phyloP scores from a whole-genome alignment of 192 early-diverging fungal species.

The Coemansia sp. region DNA sequence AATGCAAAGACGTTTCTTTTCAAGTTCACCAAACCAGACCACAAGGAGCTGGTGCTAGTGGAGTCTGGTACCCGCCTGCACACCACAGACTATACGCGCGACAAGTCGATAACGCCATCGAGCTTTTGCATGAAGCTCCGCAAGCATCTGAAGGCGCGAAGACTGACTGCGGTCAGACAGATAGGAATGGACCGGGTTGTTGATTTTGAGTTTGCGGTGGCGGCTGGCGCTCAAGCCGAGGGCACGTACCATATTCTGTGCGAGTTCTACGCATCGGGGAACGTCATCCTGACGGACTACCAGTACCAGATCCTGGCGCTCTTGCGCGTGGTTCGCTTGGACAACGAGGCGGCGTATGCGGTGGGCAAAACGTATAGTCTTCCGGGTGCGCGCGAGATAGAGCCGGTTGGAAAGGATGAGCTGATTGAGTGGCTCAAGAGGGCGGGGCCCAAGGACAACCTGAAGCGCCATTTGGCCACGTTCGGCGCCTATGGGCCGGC shows the following conservation, averaged over 20 bases:
- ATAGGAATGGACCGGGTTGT: slow-evolving; percentile 89
- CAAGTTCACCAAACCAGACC: slow-evolving; percentile 90
- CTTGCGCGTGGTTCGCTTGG: slow-evolving; percentile 83
- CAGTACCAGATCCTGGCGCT: slow-evolving; percentile 82
- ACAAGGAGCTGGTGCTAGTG: slow-evolving; percentile 83
- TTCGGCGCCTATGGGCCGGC: slow-evolving; percentile 76
- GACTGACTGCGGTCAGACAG: slow-evolving; percentile 77
- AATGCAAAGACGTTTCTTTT: slow-evolving; percentile 85
- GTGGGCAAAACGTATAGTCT: slow-evolving; percentile 77
- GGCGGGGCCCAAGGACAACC: slow-evolving; percentile 62
- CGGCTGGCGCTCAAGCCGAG: slow-evolving; percentile 32
- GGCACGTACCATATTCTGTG: slow-evolving; percentile 71
- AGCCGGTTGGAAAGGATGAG: slow-evolving; percentile 57
- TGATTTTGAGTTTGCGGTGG: slow-evolving; percentile 85
- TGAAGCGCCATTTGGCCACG: slow-evolving; percentile 67
- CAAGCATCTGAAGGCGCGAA: slow-evolving; percentile 83
- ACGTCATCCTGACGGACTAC: slow-evolving; percentile 92
- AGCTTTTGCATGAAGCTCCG: slow-evolving; percentile 88
- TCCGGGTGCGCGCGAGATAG: slow-evolving; percentile 47
- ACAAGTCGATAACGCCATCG: slow-evolving; percentile 83
- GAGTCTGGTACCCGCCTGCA: slow-evolving; percentile 95
- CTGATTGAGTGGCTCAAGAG: slow-evolving; percentile 56
- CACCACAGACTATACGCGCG: slow-evolving; percentile 83
- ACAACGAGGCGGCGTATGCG: slow-evolving; percentile 70
- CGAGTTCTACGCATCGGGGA: slow-evolving; percentile 85